These are phyloP conservation scores for Coelastrella sp. DNA, from an alignment of 139 green algal genomes.

Conservation along the genomic window DNA sequence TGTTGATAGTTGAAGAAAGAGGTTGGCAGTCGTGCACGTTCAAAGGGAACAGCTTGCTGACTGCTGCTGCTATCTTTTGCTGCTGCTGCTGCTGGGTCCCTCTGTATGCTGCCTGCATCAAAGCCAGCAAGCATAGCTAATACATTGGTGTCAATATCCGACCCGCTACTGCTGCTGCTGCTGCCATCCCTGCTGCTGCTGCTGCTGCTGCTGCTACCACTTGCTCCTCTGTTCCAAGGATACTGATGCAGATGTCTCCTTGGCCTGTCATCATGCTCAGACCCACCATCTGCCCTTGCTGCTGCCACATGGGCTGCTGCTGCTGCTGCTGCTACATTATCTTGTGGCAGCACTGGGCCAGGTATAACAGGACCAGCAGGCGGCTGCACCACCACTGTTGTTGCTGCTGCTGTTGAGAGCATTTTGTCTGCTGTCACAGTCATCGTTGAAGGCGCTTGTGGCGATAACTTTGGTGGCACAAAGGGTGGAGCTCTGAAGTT, in stretches of 20 bases:
- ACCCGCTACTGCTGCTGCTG: constrained; percentile 10
- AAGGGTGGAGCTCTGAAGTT: not conserved
- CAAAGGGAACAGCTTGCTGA: too few relatives aligned
- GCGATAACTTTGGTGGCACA: not conserved
- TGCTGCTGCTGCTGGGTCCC: constrained; percentile 2
- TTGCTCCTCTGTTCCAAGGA: too few relatives aligned
- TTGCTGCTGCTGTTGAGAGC: not conserved
- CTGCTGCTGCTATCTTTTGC: not conserved
- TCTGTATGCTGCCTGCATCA: not conserved
- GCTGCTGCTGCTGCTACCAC: constrained; percentile 37
- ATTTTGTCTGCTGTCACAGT: not conserved
- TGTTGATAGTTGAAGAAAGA: too few relatives aligned
- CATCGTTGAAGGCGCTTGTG: not conserved
- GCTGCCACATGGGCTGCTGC: not conserved
- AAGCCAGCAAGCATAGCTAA: not conserved
- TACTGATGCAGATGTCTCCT: not conserved
- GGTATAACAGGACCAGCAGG: not conserved
- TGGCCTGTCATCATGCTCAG: not conserved
- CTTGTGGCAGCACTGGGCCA: not conserved
- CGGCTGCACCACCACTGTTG: not conserved
- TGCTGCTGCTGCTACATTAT: not conserved
- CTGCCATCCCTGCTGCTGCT: constrained; percentile 8
- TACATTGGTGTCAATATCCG: not conserved
- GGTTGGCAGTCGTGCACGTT: too few relatives aligned
- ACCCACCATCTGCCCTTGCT: not conserved